These are phyloP conservation scores for Botrytis fabae DNA, from an alignment of 2,329 filamentous ascomycete genomes.

Conservation along the genomic window DNA sequence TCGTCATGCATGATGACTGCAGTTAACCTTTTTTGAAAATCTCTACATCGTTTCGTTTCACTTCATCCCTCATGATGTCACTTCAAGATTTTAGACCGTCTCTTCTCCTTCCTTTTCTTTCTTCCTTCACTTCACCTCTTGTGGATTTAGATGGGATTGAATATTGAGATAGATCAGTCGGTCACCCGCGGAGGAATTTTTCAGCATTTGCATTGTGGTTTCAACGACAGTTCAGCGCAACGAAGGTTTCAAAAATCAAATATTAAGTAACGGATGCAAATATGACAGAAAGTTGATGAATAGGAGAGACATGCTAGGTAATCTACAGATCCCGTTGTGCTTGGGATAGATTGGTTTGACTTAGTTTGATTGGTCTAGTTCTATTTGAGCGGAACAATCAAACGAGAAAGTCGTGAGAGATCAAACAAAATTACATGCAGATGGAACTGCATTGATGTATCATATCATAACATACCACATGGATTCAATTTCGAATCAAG, in stretches of 20 bases:
- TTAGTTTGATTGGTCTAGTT: too few relatives aligned
- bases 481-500: neutral
- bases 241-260: neutral
- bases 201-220: neutral
- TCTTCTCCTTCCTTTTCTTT: neutral
- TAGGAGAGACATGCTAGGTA: neutral
- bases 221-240: neutral
- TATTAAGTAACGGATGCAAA: neutral
- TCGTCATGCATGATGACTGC: neutral
- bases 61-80: neutral
- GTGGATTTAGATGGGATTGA: conserved; percentile 13
- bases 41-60: neutral
- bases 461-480: conserved; percentile 15
- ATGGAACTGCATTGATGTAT: conserved; percentile 8
- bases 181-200: neutral
- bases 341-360: neutral
- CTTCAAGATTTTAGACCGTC: neutral
- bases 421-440: conserved; percentile 1
- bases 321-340: neutral
- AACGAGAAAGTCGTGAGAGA: neutral
- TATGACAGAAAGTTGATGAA: neutral
- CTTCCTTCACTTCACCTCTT: neutral
- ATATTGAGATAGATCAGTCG: conserved; percentile 9
- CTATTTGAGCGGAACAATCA: neutral
- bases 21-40: neutral